phyloP scores from a whole-genome alignment of 2,329 filamentous ascomycete species.

The Fusarium dimerum region DNA sequence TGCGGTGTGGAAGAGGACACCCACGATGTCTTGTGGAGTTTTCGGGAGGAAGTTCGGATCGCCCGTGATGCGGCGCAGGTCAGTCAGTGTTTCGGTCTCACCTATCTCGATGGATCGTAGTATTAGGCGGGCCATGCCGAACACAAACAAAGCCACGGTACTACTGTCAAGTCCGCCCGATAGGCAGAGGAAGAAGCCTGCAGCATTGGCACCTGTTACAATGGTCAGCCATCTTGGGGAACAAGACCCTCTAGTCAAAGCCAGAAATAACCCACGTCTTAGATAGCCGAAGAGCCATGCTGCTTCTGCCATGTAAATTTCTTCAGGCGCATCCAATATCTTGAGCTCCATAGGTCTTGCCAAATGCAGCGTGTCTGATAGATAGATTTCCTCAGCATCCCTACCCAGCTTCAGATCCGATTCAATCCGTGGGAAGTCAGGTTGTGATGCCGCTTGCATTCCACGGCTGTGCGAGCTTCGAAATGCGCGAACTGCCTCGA shows the following conservation, averaged over 20 bases:
- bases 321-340: too few relatives aligned
- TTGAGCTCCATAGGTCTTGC: too few relatives aligned
- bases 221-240: neutral
- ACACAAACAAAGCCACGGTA: slow-evolving; percentile 28
- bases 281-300: too few relatives aligned
- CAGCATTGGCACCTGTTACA: slow-evolving; percentile 7
- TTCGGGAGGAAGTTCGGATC: slow-evolving; percentile 42
- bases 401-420: slow-evolving; percentile 36
- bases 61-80: slow-evolving; percentile 28
- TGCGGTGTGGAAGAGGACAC: slow-evolving; percentile 38
- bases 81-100: slow-evolving; percentile 39
- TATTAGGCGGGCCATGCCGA: slow-evolving; percentile 59
- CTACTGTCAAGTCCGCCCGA: slow-evolving; percentile 25
- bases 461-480: slow-evolving; percentile 57
- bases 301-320: too few relatives aligned
- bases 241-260: neutral
- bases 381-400: slow-evolving; percentile 28
- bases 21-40: slow-evolving; percentile 56
- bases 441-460: slow-evolving; percentile 52
- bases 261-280: too few relatives aligned
- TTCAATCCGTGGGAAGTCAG: slow-evolving; percentile 22
- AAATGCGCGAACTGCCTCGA: slow-evolving; percentile 69
- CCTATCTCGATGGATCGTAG: slow-evolving; percentile 16
- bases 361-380: too few relatives aligned
- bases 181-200: slow-evolving; percentile 14